phyloP scores from a whole-genome alignment of 129 eudicot species.

The Mikania micrantha region DNA sequence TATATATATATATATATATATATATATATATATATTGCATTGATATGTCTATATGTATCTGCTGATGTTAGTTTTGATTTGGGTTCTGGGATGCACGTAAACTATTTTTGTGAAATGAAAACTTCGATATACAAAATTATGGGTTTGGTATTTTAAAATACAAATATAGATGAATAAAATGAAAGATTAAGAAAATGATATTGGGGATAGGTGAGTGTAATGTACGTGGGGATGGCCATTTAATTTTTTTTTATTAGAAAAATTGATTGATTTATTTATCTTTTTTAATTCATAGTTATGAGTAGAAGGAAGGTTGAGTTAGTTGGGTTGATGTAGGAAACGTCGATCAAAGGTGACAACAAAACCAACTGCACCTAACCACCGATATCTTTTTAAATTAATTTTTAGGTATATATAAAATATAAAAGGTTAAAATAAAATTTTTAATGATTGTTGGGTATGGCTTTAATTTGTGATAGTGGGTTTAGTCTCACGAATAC shows the following conservation, averaged over 20 bases:
- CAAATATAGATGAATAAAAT: neutral
- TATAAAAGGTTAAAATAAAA: neutral
- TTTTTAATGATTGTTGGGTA: conserved; percentile 17
- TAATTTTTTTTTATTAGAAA: neutral
- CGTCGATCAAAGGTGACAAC: neutral
- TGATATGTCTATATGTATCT: neutral
- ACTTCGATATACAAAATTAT: neutral
- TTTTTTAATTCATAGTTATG: neutral
- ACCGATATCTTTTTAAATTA: neutral
- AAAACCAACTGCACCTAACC: neutral
- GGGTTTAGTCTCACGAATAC: conserved; percentile 26
- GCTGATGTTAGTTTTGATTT: conserved; percentile 2
- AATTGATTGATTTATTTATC: neutral
- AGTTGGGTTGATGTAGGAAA: neutral
- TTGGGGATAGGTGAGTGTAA: neutral
- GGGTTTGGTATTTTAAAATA: neutral
- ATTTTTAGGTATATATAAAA: neutral
- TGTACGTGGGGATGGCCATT: neutral
- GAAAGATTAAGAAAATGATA: neutral
- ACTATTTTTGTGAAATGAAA: neutral
- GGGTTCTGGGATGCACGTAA: neutral
- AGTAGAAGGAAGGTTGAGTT: conserved; percentile 1
- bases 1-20: neutral
- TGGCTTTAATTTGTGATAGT: conserved; percentile 21
- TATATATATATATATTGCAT: neutral